Evolutionary conservation across 73 alveolate species (phyloP).

Genomic region (Uronychia binucleata): DNA sequence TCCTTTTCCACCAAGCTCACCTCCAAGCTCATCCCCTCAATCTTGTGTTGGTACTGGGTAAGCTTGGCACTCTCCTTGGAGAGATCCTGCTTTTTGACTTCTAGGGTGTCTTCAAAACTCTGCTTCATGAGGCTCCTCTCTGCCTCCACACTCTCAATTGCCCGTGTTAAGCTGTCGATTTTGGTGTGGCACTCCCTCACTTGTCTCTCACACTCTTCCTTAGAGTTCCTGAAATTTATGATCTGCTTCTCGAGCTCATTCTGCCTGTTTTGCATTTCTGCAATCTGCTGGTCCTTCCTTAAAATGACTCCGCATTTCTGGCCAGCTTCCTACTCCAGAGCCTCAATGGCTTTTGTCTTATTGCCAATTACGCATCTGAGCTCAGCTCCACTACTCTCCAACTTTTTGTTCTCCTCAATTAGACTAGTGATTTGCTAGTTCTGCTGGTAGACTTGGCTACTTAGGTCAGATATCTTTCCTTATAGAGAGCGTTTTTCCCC

Average conservation of each 20-base stretch:
- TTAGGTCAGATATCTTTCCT: too few species aligned
- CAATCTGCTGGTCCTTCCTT: background rate
- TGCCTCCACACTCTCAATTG: background rate
- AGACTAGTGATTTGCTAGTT: background rate
- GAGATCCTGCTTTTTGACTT: background rate
- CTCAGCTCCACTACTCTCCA: background rate
- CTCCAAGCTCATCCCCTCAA: background rate
- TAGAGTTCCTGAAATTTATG: background rate
- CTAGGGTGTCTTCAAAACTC: background rate
- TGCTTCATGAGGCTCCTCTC: background rate
- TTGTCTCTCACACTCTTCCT: background rate
- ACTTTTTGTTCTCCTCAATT: background rate
- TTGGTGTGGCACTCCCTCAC: background rate
- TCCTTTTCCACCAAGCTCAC: background rate
- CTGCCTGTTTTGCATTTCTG: background rate
- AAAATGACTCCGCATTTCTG: background rate
- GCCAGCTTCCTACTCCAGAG: background rate
- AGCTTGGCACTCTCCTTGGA: background rate
- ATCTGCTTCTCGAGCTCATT: background rate
- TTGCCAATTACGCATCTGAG: background rate
- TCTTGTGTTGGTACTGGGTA: background rate
- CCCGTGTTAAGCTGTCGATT: background rate
- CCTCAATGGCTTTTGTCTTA: background rate
- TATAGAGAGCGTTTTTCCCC: too few species aligned
- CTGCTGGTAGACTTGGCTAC: background rate